phyloP scores from a whole-genome alignment of 1,284 basidiomycete species.

The Puccinia triticina region DNA sequence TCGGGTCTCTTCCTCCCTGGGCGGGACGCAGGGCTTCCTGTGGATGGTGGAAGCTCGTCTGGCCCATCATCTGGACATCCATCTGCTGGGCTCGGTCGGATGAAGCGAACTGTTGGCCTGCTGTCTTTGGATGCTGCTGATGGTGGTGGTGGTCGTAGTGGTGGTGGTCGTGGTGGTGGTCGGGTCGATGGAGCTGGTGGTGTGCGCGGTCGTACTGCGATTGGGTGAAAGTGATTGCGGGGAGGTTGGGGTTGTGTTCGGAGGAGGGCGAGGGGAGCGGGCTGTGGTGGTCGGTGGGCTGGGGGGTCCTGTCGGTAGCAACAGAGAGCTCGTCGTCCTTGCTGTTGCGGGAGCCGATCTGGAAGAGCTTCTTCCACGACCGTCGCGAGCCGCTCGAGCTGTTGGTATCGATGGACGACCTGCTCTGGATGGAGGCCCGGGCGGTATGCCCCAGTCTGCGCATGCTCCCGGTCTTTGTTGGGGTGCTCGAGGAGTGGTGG shows the following conservation, averaged over 20 bases:
- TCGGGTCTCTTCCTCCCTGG: neutral
- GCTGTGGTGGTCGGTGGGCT: neutral
- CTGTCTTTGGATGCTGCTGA: neutral
- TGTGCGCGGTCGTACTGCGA: neutral
- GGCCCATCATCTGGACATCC: neutral
- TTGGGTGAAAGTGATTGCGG: slow-evolving; percentile 35
- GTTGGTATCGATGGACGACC: slow-evolving; percentile 29
- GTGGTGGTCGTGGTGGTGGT: too few species aligned
- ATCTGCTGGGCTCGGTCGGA: neutral
- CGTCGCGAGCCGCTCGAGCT: slow-evolving; percentile 28
- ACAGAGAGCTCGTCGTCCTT: neutral
- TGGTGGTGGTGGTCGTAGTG: neutral
- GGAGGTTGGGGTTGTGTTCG: neutral
- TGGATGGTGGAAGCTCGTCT: neutral
- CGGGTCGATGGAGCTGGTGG: too few species aligned
- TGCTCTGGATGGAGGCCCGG: slow-evolving; percentile 17
- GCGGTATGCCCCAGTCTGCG: slow-evolving; percentile 1
- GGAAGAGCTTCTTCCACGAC: slow-evolving; percentile 43
- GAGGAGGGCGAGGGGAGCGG: neutral
- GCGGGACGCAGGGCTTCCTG: neutral
- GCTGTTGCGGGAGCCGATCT: neutral
- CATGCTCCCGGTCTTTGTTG: neutral
- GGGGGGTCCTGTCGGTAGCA: neutral
- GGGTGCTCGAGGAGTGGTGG: neutral
- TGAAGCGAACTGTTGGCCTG: neutral